Conservation (phyloP, 192 early-diverging fungal species). For the Jimgerdemannia lactiflua region DNA sequence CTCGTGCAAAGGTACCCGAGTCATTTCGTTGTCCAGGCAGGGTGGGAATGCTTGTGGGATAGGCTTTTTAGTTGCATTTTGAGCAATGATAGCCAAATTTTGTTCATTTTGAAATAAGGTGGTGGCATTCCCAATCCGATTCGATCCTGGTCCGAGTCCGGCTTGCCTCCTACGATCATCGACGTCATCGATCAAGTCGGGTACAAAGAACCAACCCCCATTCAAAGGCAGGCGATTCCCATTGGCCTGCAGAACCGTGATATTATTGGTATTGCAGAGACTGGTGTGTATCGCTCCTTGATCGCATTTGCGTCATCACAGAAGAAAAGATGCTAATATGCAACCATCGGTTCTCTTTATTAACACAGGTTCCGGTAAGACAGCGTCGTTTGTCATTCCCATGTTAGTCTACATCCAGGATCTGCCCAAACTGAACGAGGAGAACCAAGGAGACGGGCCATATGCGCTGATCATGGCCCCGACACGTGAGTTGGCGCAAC, state of each 20-base stretch:
- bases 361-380: slow-evolving; percentile 83
- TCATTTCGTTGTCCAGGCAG: background rate
- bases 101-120: slow-evolving; percentile 36
- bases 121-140: slow-evolving; percentile 87
- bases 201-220: slow-evolving; percentile 94
- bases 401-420: slow-evolving; percentile 89
- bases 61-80: background rate
- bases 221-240: slow-evolving; percentile 96
- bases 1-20: slow-evolving; percentile 72
- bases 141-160: slow-evolving; percentile 85
- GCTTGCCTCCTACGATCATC: slow-evolving; percentile 64
- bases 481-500: slow-evolving; percentile 95
- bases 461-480: slow-evolving; percentile 95
- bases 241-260: slow-evolving; percentile 92
- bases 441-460: slow-evolving; percentile 82
- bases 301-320: background rate
- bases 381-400: slow-evolving; percentile 93
- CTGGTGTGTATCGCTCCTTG: slow-evolving; percentile 46
- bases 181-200: slow-evolving; percentile 80
- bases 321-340: background rate
- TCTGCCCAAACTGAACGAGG: slow-evolving; percentile 71
- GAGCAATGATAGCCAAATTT: background rate
- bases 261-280: slow-evolving; percentile 85
- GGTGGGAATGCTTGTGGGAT: background rate
- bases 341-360: background rate